Base-by-base conservation (phyloP, 352 stramenopile genomes). In the Phytophthora nicotianae region DNA sequence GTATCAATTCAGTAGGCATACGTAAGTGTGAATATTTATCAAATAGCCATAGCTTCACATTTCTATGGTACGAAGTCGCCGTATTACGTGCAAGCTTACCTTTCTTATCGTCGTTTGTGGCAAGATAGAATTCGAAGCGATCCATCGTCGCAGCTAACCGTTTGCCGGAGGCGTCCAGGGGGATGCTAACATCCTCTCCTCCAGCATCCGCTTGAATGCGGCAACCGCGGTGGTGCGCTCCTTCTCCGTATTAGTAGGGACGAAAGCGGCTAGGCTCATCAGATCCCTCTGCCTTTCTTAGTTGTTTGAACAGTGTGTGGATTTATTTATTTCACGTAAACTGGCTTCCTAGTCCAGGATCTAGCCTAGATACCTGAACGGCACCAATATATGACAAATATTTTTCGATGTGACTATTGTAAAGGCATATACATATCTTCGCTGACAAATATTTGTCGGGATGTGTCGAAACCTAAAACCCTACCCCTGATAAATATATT, bases 1-100 rank as follows among this genome's bases (percentile, higher is more conserved):
- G n/a, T n/a, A 4, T 51, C 14, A 38, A 38, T 16, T 38, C 32
- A 7, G 32, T n/a, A n/a, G n/a, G n/a, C n/a, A n/a, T n/a, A n/a
- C n/a, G n/a, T n/a, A n/a, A n/a, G n/a, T n/a, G n/a, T n/a, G n/a
- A n/a, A n/a, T n/a, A n/a, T n/a, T n/a, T n/a, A n/a, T n/a, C n/a
- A n/a, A n/a, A n/a, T n/a, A n/a, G n/a, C n/a, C n/a, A n/a, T n/a
- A n/a, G n/a, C n/a, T n/a, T n/a, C n/a, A n/a, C n/a, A n/a, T n/a
- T 51, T 27, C 26, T n/a, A n/a, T 41, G 14, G 26, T 41, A 53
- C 0, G n/a, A 24, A 5, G 27, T 41, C 2, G 26, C 27, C 24
- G 17, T 53, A n/a, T 42, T 53, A 0, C 16, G 27, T 20, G n/a
- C 5, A n/a, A 53, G 10, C 27, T 53, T 53, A 53, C 46, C 27